A percentile compares a stretch with the other conserved stretches of the same genome.
Conservation (phyloP, 169 alveolate genomes). For the Ichthyophthirius multifiliis region DNA sequence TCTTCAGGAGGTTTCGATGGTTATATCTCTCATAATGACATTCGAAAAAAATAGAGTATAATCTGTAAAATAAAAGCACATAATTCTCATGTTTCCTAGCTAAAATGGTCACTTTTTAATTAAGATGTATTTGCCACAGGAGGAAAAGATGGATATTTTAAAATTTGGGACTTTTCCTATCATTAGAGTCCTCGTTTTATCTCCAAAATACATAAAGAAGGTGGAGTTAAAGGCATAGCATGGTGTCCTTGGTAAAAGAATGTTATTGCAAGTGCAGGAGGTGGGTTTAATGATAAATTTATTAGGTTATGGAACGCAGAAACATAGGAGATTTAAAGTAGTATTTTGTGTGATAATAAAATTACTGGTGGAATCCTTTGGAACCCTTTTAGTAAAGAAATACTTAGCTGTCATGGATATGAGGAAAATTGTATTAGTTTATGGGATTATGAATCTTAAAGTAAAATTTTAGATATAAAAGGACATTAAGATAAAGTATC, state of each 20-base stretch:
- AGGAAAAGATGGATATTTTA: constrained; percentile 77
- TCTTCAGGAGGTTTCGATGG: constrained; percentile 76
- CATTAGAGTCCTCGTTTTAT: too few species aligned
- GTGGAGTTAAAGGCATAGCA: constrained; percentile 85
- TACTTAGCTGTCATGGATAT: constrained; percentile 85
- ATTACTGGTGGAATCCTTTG: constrained; percentile 76
- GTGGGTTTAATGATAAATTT: constrained; percentile 73
- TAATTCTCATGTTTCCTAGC: constrained; percentile 82
- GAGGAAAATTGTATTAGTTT: constrained; percentile 67
- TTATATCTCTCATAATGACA: constrained; percentile 64
- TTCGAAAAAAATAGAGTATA: constrained; percentile 52
- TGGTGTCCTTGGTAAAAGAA: constrained; percentile 83
- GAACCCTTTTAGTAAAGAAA: constrained; percentile 68
- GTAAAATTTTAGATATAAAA: constrained; percentile 67
- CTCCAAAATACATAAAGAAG: too few species aligned
- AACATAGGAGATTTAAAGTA: constrained; percentile 31
- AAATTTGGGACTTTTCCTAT: constrained; percentile 53
- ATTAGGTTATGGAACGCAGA: constrained; percentile 72
- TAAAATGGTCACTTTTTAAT: constrained; percentile 79
- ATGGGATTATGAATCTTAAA: constrained; percentile 75
- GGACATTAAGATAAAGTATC: constrained; percentile 84
- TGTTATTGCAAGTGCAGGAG: constrained; percentile 83
- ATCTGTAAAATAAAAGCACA: constrained; percentile 63
- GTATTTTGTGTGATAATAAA: constrained; percentile 68
- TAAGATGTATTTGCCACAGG: constrained; percentile 83